A percentile compares a stretch with the other conserved stretches of the same genome.
Conservation (phyloP, 148 eudicot species). For the Dysphania ambrosioides region DNA sequence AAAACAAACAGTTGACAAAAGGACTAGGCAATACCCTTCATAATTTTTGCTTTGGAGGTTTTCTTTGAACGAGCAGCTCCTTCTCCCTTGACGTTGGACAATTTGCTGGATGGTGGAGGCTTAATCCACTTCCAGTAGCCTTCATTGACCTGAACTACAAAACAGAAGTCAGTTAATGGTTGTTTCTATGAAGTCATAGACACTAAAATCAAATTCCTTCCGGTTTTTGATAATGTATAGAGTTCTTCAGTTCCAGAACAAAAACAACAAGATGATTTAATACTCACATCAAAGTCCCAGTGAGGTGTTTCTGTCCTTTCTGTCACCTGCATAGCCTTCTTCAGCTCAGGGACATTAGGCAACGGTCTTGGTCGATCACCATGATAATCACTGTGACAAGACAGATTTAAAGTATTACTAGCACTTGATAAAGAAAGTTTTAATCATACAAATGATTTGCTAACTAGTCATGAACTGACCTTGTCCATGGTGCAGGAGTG, state of each 20-base stretch:
- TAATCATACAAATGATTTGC: constrained; percentile 7
- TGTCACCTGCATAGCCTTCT: constrained; percentile 46
- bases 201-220: too few relatives aligned
- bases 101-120: constrained; percentile 58
- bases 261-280: not conserved
- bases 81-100: constrained; percentile 24
- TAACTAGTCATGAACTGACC: constrained; percentile 36
- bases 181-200: not conserved
- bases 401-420: not conserved
- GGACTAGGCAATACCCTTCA: constrained; percentile 48
- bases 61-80: constrained; percentile 29
- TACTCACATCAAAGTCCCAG: constrained; percentile 88
- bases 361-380: constrained; percentile 67
- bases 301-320: constrained; percentile 58
- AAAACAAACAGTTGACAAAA: not conserved
- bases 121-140: constrained; percentile 76
- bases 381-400: constrained; percentile 58
- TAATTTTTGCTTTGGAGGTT: constrained; percentile 41
- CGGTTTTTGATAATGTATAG: too few relatives aligned
- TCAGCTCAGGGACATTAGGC: constrained; percentile 64
- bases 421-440: not conserved
- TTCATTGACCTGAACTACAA: constrained; percentile 40
- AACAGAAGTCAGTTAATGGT: not conserved
- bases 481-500: constrained; percentile 98
- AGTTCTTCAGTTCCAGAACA: not conserved